Evolutionary conservation across 176 grass and related monocot genomes (phyloP), one percentile per base, ranked within the genome.

Genomic region (Musa troglodytarum): DNA sequence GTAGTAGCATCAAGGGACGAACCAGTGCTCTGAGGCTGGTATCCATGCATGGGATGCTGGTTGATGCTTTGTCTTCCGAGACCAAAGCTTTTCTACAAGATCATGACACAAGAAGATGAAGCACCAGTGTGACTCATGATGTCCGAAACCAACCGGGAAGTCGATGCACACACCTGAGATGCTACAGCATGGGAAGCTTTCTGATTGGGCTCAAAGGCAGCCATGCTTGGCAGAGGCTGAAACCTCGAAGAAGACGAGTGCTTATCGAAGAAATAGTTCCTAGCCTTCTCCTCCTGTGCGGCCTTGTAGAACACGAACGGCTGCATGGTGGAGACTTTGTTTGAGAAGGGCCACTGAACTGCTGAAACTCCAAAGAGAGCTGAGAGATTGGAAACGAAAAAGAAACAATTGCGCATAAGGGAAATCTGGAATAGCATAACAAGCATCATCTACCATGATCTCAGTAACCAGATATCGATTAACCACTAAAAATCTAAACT

Each of bases 341-440:
- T 88, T 7, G 76, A 79, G 57, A 90, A 93, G 1, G 94, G 87
- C 94, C 94, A 93, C 50, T 92, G 85, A 71, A 93, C 68, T 14
- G 75, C 76, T 25, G 79, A 62, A 16, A 77, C 83, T 70, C 67
- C 83, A 10, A 87, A 85, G 77, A 64, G 80, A 78, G 25, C 90
- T 93, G 88, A 12, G 22, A 71, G 49, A 22, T 11, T 2, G 15
- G 5, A 25, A 50, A 8, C 17, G 69, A 72, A 24, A 11, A 72
- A 23, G 24, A 43, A 43, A 43, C 34, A 6, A 43, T 43, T 43
- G 34, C 34, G 4, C 13, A 16, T 7, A 49, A 68, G 65, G 23
- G 13, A 15, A 7, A 68, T 3, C 15, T 29, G 65, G 57, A 61
- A 61, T 61, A 61, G n/a, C 1, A 61, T 9, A 12, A 57, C 4